Evolutionary conservation across 148 eudicot genomes (phyloP), one percentile per base, ranked within the genome.

Genomic region (Fagopyrum tataricum): DNA sequence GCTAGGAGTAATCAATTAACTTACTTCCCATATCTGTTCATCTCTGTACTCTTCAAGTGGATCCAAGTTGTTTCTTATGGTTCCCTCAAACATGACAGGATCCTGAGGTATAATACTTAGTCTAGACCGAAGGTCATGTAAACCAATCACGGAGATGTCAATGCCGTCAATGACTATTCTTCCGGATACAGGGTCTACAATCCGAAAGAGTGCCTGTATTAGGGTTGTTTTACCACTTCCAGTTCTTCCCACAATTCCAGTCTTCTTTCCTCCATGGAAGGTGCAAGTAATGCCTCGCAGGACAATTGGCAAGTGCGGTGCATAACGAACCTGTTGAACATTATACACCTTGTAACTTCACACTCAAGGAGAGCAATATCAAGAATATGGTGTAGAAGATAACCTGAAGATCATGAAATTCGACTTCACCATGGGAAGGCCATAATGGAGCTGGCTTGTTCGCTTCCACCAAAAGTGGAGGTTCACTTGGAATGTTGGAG

Each of bases 201-300:
- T 81, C 47, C 91, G 87, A 56, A 89, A 89, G 46, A 89, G 86
- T 48, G 94, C 83, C 58, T 89, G 94, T 46, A 87, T 84, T n/a
- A 89, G 86, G 18, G 93, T 89, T 4, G 93, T 82, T 84, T 89
- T 89, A 66, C 93, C 93, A 79, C 93, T 87, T n/a, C 93, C 93
- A 41, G 93, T 89, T 74, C 93, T 85, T 40, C 93, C 93, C 15
- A 89, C 93, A 56, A 89, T 87, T 67, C 93, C 93, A 3, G 83
- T 80, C 82, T 84, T 89, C 67, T 76, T 89, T 4, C 87, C 90
- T 70, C 93, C 93, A 5, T 69, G 70, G 69, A 89, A 89, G n/a
- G 89, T 83, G 78, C 93, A 89, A 12, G 86, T 85, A 14, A 89
- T 83, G 31, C 89, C 93, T 78, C 84, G 75, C 66, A 89, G 72